Evolutionary conservation across 2,329 filamentous ascomycete genomes (phyloP), one percentile per base, ranked within the genome.

Genomic region (Aspergillus luchuensis): DNA sequence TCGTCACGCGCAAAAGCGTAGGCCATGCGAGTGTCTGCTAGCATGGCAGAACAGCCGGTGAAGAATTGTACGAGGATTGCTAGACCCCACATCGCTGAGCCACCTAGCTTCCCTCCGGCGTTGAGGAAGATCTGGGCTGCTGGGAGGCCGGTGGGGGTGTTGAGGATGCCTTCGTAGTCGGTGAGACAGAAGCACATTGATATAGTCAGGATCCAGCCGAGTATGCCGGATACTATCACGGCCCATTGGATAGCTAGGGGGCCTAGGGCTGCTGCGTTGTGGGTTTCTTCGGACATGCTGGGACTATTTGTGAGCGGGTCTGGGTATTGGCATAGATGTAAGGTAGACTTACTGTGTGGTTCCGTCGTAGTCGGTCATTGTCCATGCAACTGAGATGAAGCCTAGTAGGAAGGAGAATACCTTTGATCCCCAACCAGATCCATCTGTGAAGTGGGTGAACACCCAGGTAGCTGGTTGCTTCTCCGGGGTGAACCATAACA

Each of bases 301-400:
- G 21, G 6, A 2, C 17, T 8, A 13, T 21, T 10, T 10, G 33
- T 54, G 36, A 47, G 53, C 48, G 10, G 21, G 13, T 19, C 17
- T 21, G 10, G 23, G 13, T 3, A 1, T 15, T 2, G n/a, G 25
- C 4, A n/a, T 21, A 43, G 11, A 8, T 23, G 38, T n/a, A 21
- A 15, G 23, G 23, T 17, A 11, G 52, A 74, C 79, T 71, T 74
- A 84, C 82, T 89, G 87, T 5, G 86, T 88, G 10, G 87, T 89
- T 49, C 84, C 86, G 66, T 89, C 86, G 69, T 88, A 89, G 69
- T 88, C 86, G 5, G 86, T 89, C 86, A 89, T 88, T n/a, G 85
- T 87, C 74, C 75, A 78, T 45, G 75, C 74, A 8, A 79, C 74
- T 10, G 69, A 71, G 47, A 79, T 76, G 53, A 77, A 84, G 59